Evolutionary conservation across 495 filamentous ascomycete genomes (phyloP), one percentile per base, ranked within the genome.

Genomic region (Niebla homalea): DNA sequence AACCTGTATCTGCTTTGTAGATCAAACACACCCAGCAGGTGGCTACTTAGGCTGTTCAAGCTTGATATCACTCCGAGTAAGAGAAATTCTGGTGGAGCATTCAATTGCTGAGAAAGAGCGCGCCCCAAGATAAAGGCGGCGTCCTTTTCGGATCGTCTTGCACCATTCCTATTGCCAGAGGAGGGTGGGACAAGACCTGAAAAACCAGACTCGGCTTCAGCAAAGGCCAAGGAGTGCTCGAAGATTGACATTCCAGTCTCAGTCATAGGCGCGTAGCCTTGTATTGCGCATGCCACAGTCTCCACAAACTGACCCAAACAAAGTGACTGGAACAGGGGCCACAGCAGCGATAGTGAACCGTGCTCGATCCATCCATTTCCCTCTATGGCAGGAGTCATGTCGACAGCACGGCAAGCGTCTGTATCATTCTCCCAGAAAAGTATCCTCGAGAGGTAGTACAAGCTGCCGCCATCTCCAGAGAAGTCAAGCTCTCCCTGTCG

Each of bases 221-320:
- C 87, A 65, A 97, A 98, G 0, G 92, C 92, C 14, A 98, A 70
- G 0, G 92, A 97, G 60, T 95, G 88, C 57, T 98, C 92, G 60
- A 98, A 92, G 18, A 97, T 76, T 0, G 89, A 94, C 86, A 97
- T 96, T 5, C 89, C 88, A 1, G 88, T 92, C 66, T 97, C 92
- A 0, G 87, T 81, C 51, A 81, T 76, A 5, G 83, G 72, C 3
- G 74, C 72, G 11, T 84, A 77, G n/a, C 89, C 89, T 55, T 94
- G 88, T n/a, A 97, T 70, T 4, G 90, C 85, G 62, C 87, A 89
- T 5, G 83, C 79, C 19, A 97, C 69, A 0, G 84, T 88, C 60
- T 97, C 92, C 22, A 93, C 63, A 57, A 96, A 92, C 57, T 94
- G 87, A 55, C 85, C 84, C 2, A 92, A 58, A 50, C 87, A 92